Evolutionary conservation across 73 alveolate species (phyloP).

Genomic region (Strombidium stylifer): DNA sequence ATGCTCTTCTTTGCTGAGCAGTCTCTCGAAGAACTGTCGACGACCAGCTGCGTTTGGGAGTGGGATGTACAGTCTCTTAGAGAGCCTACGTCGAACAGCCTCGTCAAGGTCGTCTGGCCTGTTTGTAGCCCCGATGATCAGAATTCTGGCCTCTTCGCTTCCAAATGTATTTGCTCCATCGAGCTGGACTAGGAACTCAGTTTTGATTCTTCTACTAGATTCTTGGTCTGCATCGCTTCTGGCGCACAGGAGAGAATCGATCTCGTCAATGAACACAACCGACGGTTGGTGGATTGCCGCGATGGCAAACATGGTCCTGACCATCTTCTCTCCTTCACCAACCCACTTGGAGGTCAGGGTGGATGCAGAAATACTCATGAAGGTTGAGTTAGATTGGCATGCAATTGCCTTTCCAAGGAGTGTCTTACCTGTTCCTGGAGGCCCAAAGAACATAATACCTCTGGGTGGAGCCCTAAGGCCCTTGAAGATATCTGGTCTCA

Average conservation of each 20-base stretch:
- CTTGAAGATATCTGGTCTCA: slow-evolving; percentile 96
- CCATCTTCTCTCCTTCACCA: slow-evolving; percentile 99
- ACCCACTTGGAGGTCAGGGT: slow-evolving; percentile 97
- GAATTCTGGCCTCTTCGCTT: slow-evolving; percentile 37
- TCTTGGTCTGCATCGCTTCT: slow-evolving; percentile 96
- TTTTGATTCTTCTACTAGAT: slow-evolving; percentile 95
- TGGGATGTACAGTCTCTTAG: slow-evolving; percentile 53
- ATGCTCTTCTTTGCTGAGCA: slow-evolving; percentile 72
- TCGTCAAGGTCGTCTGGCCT: slow-evolving; percentile 98
- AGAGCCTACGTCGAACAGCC: slow-evolving; percentile 57
- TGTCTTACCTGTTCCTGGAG: slow-evolving; percentile 99
- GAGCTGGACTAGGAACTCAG: slow-evolving; percentile 94
- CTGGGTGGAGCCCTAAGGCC: slow-evolving; percentile 98
- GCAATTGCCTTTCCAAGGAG: slow-evolving; percentile 98
- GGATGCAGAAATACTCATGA: slow-evolving; percentile 93
- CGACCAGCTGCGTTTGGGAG: slow-evolving; percentile 96
- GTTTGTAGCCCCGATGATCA: slow-evolving; percentile 75
- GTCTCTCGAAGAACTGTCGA: slow-evolving; percentile 64
- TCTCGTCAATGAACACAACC: slow-evolving; percentile 98
- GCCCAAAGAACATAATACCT: slow-evolving; percentile 63
- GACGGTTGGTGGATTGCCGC: slow-evolving; percentile 93
- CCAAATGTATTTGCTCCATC: slow-evolving; percentile 62
- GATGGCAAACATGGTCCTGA: slow-evolving; percentile 88
- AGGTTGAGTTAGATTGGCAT: slow-evolving; percentile 91
- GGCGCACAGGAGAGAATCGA: slow-evolving; percentile 93